Base-by-base conservation (phyloP, 352 stramenopile genomes). In the Globisporangium ultimum region DNA sequence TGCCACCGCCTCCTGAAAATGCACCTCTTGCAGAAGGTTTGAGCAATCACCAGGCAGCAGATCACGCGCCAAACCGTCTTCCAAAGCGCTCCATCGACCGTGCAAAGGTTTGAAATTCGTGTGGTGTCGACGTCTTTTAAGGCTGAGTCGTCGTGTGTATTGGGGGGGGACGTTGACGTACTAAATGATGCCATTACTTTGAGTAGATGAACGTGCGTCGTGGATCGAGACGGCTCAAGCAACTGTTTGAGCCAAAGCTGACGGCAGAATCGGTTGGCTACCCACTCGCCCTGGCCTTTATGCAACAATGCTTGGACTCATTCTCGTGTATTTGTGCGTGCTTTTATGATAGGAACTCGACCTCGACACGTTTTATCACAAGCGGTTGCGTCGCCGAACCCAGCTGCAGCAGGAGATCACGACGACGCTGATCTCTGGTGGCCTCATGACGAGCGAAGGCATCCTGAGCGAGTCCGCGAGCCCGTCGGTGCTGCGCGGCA, bases 301-400 rank as follows among this genome's bases (percentile, higher is more conserved):
- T 36, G 28, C 40, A 15, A 45, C 12, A n/a, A 8, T 45, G 40
- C 12, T 10, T 45, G 17, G 0, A 18, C 17, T n/a, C 40, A 18
- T 45, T 45, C 13, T 45, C 40, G 12, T 20, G 32, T 22, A 28
- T 18, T 53, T 47, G 28, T n/a, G 28, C 3, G 55, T 21, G 22
- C 15, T 43, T 14, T 10, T 28, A 41, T 5, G 13, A 0, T 28
- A 88, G 78, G 64, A 84, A 56, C 65, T 88, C 28, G 75, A 87
- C 46, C 59, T 86, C 17, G 79, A 89, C 50, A 50, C 58, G 5
- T 89, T 85, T 47, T 86, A 89, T 59, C 67, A 74, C 21, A 76
- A 70, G 20, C 71, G 76, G 21, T 60, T 80, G 46, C 74, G 76
- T 13, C 72, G 74, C 14, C 74, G 79, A 10, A 85, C 79, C 18